Evolutionary conservation across 2,329 filamentous ascomycete species (phyloP).

Genomic region (Ophiostoma quercus): DNA sequence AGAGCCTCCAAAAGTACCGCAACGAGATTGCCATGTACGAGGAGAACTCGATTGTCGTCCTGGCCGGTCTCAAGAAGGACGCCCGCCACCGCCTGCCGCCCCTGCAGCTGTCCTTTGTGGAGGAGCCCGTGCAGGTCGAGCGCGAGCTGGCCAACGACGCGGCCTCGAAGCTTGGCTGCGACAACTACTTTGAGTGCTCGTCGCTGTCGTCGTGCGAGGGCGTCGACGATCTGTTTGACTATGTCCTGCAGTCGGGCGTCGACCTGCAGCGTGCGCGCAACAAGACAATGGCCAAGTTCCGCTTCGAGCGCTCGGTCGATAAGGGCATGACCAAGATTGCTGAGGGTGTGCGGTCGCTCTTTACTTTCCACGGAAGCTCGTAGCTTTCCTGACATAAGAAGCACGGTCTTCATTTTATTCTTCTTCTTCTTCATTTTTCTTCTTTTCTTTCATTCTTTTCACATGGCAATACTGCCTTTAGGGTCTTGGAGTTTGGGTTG

Average conservation of each 20-base stretch:
- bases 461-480: neutral
- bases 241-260: conserved; percentile 25
- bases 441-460: neutral
- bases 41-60: conserved; percentile 27
- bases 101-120: conserved; percentile 26
- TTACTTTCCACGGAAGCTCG: conserved; percentile 19
- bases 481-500: conserved; percentile 4
- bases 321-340: conserved; percentile 27
- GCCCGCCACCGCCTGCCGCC: conserved; percentile 25
- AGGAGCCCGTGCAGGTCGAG: conserved; percentile 25
- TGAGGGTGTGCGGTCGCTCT: conserved; percentile 25
- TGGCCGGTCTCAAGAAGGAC: conserved; percentile 29
- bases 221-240: conserved; percentile 26
- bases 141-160: conserved; percentile 19
- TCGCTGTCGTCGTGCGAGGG: conserved; percentile 26
- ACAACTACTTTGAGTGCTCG: conserved; percentile 29
- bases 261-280: conserved; percentile 23
- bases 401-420: neutral
- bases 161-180: conserved; percentile 21
- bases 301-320: conserved; percentile 26
- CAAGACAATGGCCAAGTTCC: conserved; percentile 25
- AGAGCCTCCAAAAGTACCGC: conserved; percentile 25
- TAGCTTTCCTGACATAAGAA: neutral
- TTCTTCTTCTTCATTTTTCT: neutral
- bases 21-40: conserved; percentile 28